Conservation (phyloP, 352 stramenopile genomes). For the Globisporangium polare region DNA sequence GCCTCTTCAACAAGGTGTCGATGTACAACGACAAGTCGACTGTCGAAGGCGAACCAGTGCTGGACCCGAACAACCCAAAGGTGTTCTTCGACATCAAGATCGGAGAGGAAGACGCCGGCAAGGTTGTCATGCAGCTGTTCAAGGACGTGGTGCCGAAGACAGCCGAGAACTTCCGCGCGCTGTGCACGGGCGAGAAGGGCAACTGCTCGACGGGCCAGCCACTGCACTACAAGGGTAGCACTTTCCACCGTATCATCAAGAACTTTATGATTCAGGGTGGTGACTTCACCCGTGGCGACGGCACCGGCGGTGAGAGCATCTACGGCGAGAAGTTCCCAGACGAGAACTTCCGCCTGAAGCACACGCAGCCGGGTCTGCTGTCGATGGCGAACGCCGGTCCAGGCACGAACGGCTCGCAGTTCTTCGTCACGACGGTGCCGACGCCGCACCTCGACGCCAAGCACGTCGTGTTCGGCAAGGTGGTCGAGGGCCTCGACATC, state of each 20-base stretch:
- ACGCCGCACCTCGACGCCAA: conserved; percentile 97
- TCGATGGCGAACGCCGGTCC: conserved; percentile 97
- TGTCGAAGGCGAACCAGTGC: conserved; percentile 52
- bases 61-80: conserved; percentile 91
- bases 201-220: conserved; percentile 72
- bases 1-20: conserved; percentile 94
- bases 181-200: conserved; percentile 98
- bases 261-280: conserved; percentile 94
- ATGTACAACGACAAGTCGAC: conserved; percentile 97
- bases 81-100: conserved; percentile 98
- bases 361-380: conserved; percentile 93
- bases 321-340: conserved; percentile 94
- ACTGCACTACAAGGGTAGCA: conserved; percentile 97
- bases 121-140: conserved; percentile 96
- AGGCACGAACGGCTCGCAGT: conserved; percentile 97
- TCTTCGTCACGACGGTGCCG: conserved; percentile 94
- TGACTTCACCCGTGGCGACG: conserved; percentile 95
- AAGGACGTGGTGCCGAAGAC: conserved; percentile 96
- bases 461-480: conserved; percentile 97
- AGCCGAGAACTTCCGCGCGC: conserved; percentile 97
- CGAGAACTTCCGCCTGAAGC: conserved; percentile 98
- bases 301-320: conserved; percentile 93
- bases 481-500: conserved; percentile 89
- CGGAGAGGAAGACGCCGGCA: conserved; percentile 81
- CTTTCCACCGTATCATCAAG: conserved; percentile 98